Evolutionary conservation across 1,139 yeast species (phyloP).

Genomic region (Hyphopichia fennica): DNA sequence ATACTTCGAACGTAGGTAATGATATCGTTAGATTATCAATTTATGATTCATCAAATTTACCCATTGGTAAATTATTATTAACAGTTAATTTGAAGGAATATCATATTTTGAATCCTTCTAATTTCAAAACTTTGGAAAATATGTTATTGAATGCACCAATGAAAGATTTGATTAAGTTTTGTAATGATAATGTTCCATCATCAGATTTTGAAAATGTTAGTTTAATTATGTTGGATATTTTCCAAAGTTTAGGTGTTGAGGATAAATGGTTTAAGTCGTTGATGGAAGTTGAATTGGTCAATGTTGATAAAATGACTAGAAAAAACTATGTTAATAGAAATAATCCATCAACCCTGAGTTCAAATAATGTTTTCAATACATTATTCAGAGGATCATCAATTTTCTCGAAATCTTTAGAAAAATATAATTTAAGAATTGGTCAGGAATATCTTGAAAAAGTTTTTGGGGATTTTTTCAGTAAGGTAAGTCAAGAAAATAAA

Average conservation of each 20-base stretch:
- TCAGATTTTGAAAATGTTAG: conserved; percentile 56
- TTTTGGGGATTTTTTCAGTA: conserved; percentile 65
- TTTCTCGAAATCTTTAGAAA: conserved; percentile 77
- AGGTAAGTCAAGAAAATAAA: conserved; percentile 50
- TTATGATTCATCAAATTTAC: conserved; percentile 41
- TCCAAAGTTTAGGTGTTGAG: conserved; percentile 63
- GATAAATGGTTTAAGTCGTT: conserved; percentile 68
- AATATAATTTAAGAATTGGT: conserved; percentile 75
- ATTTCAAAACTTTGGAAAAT: conserved; percentile 61
- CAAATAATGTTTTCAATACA: conserved; percentile 61
- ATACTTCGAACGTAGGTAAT: conserved; percentile 15
- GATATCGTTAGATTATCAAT: conserved; percentile 46
- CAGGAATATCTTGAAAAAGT: conserved; percentile 74
- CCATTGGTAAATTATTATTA: conserved; percentile 60
- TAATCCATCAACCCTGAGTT: conserved; percentile 17
- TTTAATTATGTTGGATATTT: conserved; percentile 58
- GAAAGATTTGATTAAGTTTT: conserved; percentile 48
- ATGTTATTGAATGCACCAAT: conserved; percentile 54
- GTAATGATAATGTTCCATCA: conserved; percentile 42
- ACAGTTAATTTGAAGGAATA: conserved; percentile 55
- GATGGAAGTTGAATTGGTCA: conserved; percentile 61
- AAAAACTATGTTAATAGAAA: conserved; percentile 34
- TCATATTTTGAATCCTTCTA: conserved; percentile 57
- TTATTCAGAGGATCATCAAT: conserved; percentile 84
- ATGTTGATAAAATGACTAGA: conserved; percentile 46